phyloP scores from a whole-genome alignment of 2,329 filamentous ascomycete genomes.

The Fusarium chlamydosporum region DNA sequence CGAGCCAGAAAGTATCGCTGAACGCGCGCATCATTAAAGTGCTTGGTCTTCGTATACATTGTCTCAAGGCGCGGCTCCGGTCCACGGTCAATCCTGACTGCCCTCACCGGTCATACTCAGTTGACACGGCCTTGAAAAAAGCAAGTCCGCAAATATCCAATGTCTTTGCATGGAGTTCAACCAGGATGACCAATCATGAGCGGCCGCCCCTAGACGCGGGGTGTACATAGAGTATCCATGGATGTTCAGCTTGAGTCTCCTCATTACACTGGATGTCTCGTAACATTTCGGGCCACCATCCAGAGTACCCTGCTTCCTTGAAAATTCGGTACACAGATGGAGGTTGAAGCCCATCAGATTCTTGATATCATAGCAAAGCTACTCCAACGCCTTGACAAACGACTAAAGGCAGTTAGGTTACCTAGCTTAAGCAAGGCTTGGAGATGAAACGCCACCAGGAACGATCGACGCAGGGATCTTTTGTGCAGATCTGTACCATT shows the following conservation, averaged over 20 bases:
- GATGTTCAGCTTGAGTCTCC: constrained; percentile 23
- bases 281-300: constrained; percentile 16
- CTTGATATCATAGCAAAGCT: constrained; percentile 25
- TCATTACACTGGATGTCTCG: constrained; percentile 31
- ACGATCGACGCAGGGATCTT: constrained; percentile 50
- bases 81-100: constrained; percentile 2
- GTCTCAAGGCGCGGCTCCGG: constrained; percentile 28
- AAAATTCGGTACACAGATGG: background rate
- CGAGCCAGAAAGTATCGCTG: background rate
- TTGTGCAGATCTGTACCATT: constrained; percentile 48
- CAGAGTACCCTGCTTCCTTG: background rate
- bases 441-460: constrained; percentile 46
- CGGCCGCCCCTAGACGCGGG: constrained; percentile 31
- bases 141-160: constrained; percentile 33
- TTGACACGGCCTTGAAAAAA: constrained; percentile 35
- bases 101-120: constrained; percentile 14
- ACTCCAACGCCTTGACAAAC: constrained; percentile 29
- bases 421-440: constrained; percentile 33
- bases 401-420: constrained; percentile 27
- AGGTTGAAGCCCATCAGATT: constrained; percentile 2
- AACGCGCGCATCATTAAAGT: background rate
- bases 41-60: constrained; percentile 18
- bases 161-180: constrained; percentile 38
- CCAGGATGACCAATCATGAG: constrained; percentile 41
- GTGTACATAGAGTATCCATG: constrained; percentile 33